Percentiles rank a stretch among this genome's conserved stretches.
These are phyloP conservation scores for Lasiodiplodia citricola DNA, from an alignment of 2,329 filamentous ascomycete genomes.

Conservation along the genomic window DNA sequence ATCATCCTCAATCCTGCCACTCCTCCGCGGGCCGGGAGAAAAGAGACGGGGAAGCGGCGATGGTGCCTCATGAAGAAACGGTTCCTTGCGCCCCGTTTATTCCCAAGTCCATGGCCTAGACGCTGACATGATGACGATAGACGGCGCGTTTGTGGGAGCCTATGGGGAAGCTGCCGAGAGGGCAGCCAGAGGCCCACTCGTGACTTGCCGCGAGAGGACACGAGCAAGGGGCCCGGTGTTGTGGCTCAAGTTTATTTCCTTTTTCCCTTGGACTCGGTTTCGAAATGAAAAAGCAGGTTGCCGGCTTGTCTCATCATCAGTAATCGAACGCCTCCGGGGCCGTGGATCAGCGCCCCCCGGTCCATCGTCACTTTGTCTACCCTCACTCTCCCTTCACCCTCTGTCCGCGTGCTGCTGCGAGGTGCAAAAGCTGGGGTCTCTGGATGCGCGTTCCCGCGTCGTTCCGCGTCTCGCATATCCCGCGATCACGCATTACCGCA, in stretches of 20 bases:
- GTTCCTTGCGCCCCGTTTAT: background rate
- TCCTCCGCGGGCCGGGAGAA: background rate
- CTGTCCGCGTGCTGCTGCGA: background rate
- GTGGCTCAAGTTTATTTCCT: background rate
- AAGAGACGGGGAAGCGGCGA: background rate
- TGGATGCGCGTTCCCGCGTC: conserved; percentile 2
- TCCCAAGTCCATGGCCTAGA: conserved; percentile 6
- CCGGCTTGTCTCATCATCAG: conserved; percentile 20
- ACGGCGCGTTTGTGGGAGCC: background rate
- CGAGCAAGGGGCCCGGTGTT: background rate
- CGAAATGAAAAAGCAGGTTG: background rate
- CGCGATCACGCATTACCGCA: background rate
- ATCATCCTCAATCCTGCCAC: background rate
- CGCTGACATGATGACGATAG: conserved; percentile 2
- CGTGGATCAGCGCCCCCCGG: background rate
- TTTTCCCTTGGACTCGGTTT: background rate
- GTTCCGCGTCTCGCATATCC: conserved; percentile 6
- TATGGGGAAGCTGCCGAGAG: background rate
- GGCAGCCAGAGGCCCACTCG: background rate
- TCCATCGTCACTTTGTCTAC: background rate
- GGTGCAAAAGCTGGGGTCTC: background rate
- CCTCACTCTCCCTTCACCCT: background rate
- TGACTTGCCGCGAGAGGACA: background rate
- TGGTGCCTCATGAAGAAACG: background rate
- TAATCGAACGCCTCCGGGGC: conserved; percentile 2